Evolutionary conservation across 176 grass and related monocot species (phyloP), one percentile per base, ranked within the genome.

Genomic region (Triticum timopheevii): DNA sequence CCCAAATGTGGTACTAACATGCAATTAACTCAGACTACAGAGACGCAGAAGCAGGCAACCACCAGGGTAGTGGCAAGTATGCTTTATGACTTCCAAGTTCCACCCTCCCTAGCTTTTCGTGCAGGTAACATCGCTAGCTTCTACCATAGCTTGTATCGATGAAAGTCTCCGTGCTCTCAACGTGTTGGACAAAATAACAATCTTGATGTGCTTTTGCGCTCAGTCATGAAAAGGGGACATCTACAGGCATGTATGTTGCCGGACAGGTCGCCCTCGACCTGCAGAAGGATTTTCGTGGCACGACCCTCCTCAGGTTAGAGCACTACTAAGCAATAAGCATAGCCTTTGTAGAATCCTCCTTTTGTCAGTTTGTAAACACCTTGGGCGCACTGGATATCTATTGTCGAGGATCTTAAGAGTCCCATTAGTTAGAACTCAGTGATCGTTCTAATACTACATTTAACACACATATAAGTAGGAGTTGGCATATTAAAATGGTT

Each of bases 251-350:
- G 90, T 98, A 95, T 31, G 76, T 94, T 13, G 93, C 92, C 2
- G 92, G 90, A 8, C 85, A 93, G 28, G 78, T 85, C 59, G 90
- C 96, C 56, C 82, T 96, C 27, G 90, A 91, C 86, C 74, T 96
- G 58, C 92, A 96, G 85, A 92, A 98, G 70, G 93, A 98, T 82
- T 95, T 98, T 86, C 95, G 86, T 69, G 93, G 96, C 80, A 98
- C 92, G 7, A 86, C 90, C 83, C 90, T 96, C 85, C 88, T 96
- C 86, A 92, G 92, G 93, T 96, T 22, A 61, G 80, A 49, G 44
- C 85, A 75, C 66, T 12, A 10, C 68, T 79, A 79, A 58, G 44
- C 82, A 42, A 42, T 42, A 42, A 42, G 40, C 40, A 10, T 68
- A 49, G 3, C 76, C 45, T 87, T 75, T 76, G 38, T 19, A 31